Evolutionary conservation across 1,284 basidiomycete genomes (phyloP).

Genomic region (Pholiota adiposa): DNA sequence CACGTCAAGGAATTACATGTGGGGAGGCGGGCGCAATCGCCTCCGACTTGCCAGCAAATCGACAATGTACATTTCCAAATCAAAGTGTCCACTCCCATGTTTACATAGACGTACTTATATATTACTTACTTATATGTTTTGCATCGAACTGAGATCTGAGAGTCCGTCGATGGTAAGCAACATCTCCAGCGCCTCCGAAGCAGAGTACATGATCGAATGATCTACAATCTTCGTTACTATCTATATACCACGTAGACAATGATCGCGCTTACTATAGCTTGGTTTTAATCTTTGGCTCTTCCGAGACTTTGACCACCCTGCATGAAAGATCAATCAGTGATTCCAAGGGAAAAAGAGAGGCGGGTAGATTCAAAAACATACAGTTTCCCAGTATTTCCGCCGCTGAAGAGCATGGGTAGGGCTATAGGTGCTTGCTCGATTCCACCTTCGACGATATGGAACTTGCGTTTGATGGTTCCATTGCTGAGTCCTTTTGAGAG

Average conservation of each 20-base stretch:
- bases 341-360: not conserved
- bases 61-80: not conserved
- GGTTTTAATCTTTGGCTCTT: slow-evolving; percentile 33
- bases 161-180: too few relatives aligned
- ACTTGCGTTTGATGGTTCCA: slow-evolving; percentile 83
- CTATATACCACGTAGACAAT: not conserved
- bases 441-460: slow-evolving; percentile 75
- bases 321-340: not conserved
- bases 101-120: too few relatives aligned
- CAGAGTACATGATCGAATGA: not conserved
- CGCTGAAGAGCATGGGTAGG: slow-evolving; percentile 73
- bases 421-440: slow-evolving; percentile 73
- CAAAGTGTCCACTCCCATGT: too few relatives aligned
- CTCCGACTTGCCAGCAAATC: too few relatives aligned
- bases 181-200: too few relatives aligned
- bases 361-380: slow-evolving; percentile 40
- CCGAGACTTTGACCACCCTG: slow-evolving; percentile 56
- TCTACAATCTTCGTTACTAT: not conserved
- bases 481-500: slow-evolving; percentile 59
- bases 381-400: slow-evolving; percentile 87
- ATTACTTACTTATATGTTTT: too few relatives aligned
- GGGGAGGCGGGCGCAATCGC: too few relatives aligned
- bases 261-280: slow-evolving; percentile 30
- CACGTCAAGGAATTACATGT: too few relatives aligned
- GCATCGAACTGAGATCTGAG: too few relatives aligned